Base-by-base conservation (phyloP, 352 stramenopile species). In the Pythium chondricola region DNA sequence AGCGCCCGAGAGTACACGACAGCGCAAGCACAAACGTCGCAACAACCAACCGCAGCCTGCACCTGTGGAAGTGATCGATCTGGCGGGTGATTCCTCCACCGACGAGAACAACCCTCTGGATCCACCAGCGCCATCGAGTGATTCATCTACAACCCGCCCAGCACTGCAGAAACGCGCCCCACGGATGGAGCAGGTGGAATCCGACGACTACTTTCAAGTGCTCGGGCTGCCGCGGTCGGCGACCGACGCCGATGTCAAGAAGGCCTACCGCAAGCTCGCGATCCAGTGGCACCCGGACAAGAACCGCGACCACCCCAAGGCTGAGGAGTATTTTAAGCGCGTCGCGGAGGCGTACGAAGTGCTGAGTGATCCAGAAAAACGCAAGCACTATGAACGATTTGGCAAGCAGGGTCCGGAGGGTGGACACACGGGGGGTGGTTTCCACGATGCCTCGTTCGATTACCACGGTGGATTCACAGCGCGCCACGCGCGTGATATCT, bases 231-330 rank as follows among this genome's bases (percentile, higher is more conserved):
- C 55, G 9, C 67, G 63, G 31, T 46, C 53, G 0, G 74, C 69
- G 16, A 69, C 61, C 0, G 77, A 73, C 2, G 48, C 61, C 1
- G 77, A 88, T n/a, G 62, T 91, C 14, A 81, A 79, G 52, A 65
- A 65, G 17, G 80, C 80, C 29, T 91, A 88, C 55, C 50, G 69
- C 10, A 81, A 80, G 40, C 52, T 88, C 48, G 75, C 75, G 24
- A 65, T 97, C 30, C 92, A 93, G 52, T 97, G 88, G 68, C 93
- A 98, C 58, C 93, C 93, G 2, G 93, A 98, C 59, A 97, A 97
- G 63, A 96, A 97, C 60, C 74, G 82, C 31, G 69, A 75, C 20
- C 60, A 87, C 54, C 66, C 85, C 21, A 61, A 63, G 17, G 89
- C 90, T 10, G 77, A 89, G 24, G 88, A 96, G 47, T 80, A 83